Percentiles rank a stretch among this genome's conserved stretches.
These are phyloP conservation scores for Paecilomyces dactylethromorphus DNA, from an alignment of 2,329 filamentous ascomycete genomes.

Conservation along the genomic window DNA sequence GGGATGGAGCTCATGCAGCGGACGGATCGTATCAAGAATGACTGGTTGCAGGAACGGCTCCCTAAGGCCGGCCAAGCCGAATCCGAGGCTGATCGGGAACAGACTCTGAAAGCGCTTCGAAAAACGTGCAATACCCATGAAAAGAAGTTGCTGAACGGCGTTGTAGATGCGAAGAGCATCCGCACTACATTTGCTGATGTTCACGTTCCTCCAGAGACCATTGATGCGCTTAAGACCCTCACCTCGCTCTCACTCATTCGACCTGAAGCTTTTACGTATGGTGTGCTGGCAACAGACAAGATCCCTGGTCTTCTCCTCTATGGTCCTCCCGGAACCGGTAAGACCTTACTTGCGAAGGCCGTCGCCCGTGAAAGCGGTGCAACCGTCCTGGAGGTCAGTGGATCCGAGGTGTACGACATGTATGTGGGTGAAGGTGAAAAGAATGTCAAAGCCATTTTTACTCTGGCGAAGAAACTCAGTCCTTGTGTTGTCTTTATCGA, in stretches of 20 bases:
- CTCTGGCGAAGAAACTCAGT: slow-evolving; percentile 79
- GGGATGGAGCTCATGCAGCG: slow-evolving; percentile 35
- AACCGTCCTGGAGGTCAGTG: slow-evolving; percentile 74
- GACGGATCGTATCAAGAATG: slow-evolving; percentile 31
- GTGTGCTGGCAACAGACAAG: slow-evolving; percentile 82
- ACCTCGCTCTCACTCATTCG: slow-evolving; percentile 81
- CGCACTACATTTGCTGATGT: slow-evolving; percentile 83
- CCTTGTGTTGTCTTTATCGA: slow-evolving; percentile 96
- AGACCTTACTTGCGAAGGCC: slow-evolving; percentile 56
- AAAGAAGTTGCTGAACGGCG: slow-evolving; percentile 71
- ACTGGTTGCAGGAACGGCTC: slow-evolving; percentile 29
- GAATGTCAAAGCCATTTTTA: slow-evolving; percentile 88
- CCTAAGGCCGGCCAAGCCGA: slow-evolving; percentile 23
- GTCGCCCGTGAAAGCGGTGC: slow-evolving; percentile 61
- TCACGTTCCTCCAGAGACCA: slow-evolving; percentile 72
- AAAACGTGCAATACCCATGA: slow-evolving; percentile 68
- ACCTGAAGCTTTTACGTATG: slow-evolving; percentile 93
- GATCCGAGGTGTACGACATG: slow-evolving; percentile 90
- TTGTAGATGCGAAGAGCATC: slow-evolving; percentile 75
- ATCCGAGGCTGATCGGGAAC: slow-evolving; percentile 27
- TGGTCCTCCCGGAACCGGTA: slow-evolving; percentile 69
- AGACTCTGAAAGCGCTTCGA: slow-evolving; percentile 44
- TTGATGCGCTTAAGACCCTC: slow-evolving; percentile 79
- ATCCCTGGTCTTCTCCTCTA: slow-evolving; percentile 86
- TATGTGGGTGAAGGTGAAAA: slow-evolving; percentile 96